Evolutionary conservation across 306 rosid genomes (phyloP), one percentile per base, ranked within the genome.

Genomic region (Macrotyloma uniflorum): DNA sequence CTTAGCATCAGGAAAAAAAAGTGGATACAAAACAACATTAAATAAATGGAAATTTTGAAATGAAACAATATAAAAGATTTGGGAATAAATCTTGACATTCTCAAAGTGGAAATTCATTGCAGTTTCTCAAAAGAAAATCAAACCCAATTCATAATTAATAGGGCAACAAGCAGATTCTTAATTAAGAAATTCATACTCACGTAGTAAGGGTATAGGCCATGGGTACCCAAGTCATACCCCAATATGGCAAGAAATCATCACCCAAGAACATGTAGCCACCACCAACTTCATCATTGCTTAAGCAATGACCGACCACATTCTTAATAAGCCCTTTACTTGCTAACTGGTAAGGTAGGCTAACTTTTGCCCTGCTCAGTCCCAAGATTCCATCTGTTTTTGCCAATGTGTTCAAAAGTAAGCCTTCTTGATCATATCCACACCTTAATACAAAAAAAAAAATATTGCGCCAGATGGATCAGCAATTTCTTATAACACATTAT

Each of bases 351-450:
- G 92, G 93, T 26, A 92, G 69, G 78, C 97, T 83, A 20, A 90
- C 89, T 87, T 87, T 86, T 19, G 92, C 91, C 75, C 89, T 54
- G 81, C 92, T 83, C 33, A 92, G 85, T 63, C 96, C 97, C 69
- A 92, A 83, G 82, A 92, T 90, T 64, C 97, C 97, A 74, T 90
- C 96, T 24, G 92, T 90, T 84, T 86, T 89, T n/a, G 75, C 80
- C 85, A 90, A 78, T 73, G 93, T 59, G 45, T 85, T 87, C 78
- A 90, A 80, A 66, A 90, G 89, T 12, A 61, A 72, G 74, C 96
- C 96, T 87, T 85, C 91, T 81, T 90, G 97, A 90, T 92, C 97
- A 87, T 92, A 92, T 63, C 90, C 97, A 86, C 97, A 92, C 88
- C 97, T 90, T 74, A 32, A 14, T 72, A 76, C 54, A 84, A 78